Conservation (phyloP, 345 rosid genomes). For the Pseudoturritis turrita region DNA sequence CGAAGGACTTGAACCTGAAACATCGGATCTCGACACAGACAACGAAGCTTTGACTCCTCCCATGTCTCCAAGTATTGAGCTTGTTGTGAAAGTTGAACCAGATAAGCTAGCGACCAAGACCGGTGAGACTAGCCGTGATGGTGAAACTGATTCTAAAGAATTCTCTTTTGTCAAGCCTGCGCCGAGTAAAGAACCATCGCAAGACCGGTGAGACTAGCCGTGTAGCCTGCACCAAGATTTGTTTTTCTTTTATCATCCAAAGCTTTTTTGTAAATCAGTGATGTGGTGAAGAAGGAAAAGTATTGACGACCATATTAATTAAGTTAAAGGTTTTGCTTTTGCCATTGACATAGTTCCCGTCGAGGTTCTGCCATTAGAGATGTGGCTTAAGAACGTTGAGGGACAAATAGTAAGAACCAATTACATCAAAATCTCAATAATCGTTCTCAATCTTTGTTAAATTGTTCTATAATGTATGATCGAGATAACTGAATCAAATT, state of each 20-base stretch:
- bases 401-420: background rate
- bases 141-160: conserved; percentile 40
- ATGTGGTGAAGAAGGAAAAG: background rate
- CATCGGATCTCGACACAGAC: conserved; percentile 56
- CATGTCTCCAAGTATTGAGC: conserved; percentile 25
- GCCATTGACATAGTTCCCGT: background rate
- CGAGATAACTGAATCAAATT: background rate
- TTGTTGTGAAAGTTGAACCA: conserved; percentile 36
- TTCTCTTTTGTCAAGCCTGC: conserved; percentile 68
- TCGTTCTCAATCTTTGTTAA: background rate
- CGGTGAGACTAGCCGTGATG: conserved; percentile 26
- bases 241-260: background rate
- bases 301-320: background rate
- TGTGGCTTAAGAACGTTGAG: background rate
- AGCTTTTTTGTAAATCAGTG: conserved; percentile 12
- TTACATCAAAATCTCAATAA: background rate
- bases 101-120: conserved; percentile 32
- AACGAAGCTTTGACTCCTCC: conserved; percentile 62
- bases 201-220: conserved; percentile 28
- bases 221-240: background rate
- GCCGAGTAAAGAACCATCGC: conserved; percentile 31
- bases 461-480: background rate
- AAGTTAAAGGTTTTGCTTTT: background rate
- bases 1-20: conserved; percentile 43
- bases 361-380: background rate